Conservation (phyloP, 192 early-diverging fungal species). For the Kickxella alabastrina region DNA sequence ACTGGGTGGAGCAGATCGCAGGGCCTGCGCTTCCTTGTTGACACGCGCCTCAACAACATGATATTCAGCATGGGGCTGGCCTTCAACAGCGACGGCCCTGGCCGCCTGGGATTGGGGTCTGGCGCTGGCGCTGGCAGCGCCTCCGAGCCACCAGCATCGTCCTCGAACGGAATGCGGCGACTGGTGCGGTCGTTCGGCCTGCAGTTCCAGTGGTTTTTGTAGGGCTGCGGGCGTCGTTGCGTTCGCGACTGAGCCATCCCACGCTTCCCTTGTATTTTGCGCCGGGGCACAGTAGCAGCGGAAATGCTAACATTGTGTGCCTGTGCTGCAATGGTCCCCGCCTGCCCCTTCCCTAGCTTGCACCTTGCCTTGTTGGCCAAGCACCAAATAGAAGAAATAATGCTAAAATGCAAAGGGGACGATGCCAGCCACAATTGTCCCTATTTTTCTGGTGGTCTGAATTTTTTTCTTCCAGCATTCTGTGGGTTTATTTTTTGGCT, state of each 20-base stretch:
- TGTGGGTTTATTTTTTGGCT: neutral
- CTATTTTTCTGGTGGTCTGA: neutral
- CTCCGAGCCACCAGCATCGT: conserved; percentile 1
- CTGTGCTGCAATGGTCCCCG: too few species aligned
- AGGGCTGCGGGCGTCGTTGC: too few species aligned
- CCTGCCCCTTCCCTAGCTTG: too few species aligned
- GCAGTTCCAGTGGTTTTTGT: conserved; percentile 48
- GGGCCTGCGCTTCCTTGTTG: conserved; percentile 34
- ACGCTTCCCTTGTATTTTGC: conserved; percentile 3
- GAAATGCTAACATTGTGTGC: too few species aligned
- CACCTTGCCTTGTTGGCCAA: too few species aligned
- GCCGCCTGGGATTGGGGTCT: neutral
- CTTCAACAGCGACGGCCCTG: conserved; percentile 5
- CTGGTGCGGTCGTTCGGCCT: conserved; percentile 43
- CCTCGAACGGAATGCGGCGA: conserved; percentile 14
- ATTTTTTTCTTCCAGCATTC: neutral
- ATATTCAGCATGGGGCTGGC: conserved; percentile 42
- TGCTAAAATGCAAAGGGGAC: too few species aligned
- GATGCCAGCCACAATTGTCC: neutral
- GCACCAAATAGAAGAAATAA: too few species aligned
- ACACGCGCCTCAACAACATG: conserved; percentile 43
- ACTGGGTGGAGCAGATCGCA: conserved; percentile 50
- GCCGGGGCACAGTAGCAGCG: neutral
- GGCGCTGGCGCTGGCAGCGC: too few species aligned
- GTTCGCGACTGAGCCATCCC: too few species aligned